Conservation (phyloP, 768 basidiomycete genomes). For the Termitomyces sp. region DNA sequence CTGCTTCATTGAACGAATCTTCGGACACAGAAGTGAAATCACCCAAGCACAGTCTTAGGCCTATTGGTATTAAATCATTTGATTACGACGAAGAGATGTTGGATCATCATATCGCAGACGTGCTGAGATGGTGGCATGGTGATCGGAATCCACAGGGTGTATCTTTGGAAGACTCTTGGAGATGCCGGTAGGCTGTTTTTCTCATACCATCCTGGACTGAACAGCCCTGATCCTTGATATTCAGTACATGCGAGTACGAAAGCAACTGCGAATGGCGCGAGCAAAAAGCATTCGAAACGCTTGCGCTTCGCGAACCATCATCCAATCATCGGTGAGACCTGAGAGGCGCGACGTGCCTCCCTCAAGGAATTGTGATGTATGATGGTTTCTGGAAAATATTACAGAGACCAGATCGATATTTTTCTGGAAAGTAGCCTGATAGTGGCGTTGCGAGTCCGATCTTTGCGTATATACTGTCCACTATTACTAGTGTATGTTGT, state of each 20-base stretch:
- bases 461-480: too few relatives aligned
- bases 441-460: background rate
- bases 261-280: constrained; percentile 81
- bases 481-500: background rate
- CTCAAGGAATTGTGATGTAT: background rate
- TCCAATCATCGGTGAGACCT: background rate
- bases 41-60: constrained; percentile 22
- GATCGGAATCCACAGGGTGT: constrained; percentile 68
- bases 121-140: constrained; percentile 76
- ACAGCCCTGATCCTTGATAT: background rate
- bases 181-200: constrained; percentile 58
- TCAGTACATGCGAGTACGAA: constrained; percentile 68
- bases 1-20: background rate
- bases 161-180: constrained; percentile 43
- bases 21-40: constrained; percentile 4
- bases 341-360: background rate
- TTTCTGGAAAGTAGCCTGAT: background rate
- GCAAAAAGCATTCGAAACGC: constrained; percentile 40
- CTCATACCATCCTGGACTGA: background rate
- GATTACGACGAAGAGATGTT: constrained; percentile 46
- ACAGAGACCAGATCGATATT: background rate
- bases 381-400: background rate
- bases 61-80: constrained; percentile 68
- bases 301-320: constrained; percentile 22
- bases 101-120: constrained; percentile 43